Percentiles rank a stretch among this genome's conserved stretches.
phyloP scores from a whole-genome alignment of 768 basidiomycete species.

The Pisolithus marmoratus region DNA sequence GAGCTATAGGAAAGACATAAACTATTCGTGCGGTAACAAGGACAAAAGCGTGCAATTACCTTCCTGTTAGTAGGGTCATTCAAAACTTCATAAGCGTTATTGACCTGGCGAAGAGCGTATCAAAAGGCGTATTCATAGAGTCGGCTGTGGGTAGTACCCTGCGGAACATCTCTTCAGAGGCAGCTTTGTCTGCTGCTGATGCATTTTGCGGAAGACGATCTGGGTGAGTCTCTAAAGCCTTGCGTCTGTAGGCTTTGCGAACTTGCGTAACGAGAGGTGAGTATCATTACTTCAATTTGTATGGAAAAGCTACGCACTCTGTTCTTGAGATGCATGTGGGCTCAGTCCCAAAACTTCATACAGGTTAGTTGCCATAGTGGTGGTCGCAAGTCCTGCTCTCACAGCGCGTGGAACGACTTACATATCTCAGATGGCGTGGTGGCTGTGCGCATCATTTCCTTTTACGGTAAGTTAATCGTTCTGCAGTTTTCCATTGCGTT shows the following conservation, averaged over 20 bases:
- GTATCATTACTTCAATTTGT: background rate
- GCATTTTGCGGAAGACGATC: slow-evolving; percentile 57
- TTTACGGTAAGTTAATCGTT: background rate
- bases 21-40: background rate
- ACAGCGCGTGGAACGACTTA: no score
- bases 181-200: slow-evolving; percentile 51
- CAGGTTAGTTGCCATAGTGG: slow-evolving; percentile 48
- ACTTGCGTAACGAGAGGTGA: slow-evolving; percentile 36
- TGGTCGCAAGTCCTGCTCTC: no score
- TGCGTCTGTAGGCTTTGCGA: slow-evolving; percentile 72
- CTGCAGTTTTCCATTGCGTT: background rate
- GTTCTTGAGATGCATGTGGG: slow-evolving; percentile 51
- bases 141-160: slow-evolving; percentile 34
- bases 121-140: slow-evolving; percentile 8
- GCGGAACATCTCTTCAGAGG: slow-evolving; percentile 55
- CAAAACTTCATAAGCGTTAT: slow-evolving; percentile 75
- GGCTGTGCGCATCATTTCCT: slow-evolving; percentile 13
- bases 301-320: slow-evolving; percentile 44
- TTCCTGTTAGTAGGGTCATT: slow-evolving; percentile 54
- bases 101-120: slow-evolving; percentile 40
- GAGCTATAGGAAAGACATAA: slow-evolving; percentile 29
- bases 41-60: slow-evolving; percentile 26
- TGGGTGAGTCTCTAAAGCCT: slow-evolving; percentile 69
- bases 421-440: slow-evolving; percentile 3
- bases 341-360: slow-evolving; percentile 59